Base-by-base conservation (phyloP, 306 rosid genomes). In the Cyamopsis tetragonoloba region DNA sequence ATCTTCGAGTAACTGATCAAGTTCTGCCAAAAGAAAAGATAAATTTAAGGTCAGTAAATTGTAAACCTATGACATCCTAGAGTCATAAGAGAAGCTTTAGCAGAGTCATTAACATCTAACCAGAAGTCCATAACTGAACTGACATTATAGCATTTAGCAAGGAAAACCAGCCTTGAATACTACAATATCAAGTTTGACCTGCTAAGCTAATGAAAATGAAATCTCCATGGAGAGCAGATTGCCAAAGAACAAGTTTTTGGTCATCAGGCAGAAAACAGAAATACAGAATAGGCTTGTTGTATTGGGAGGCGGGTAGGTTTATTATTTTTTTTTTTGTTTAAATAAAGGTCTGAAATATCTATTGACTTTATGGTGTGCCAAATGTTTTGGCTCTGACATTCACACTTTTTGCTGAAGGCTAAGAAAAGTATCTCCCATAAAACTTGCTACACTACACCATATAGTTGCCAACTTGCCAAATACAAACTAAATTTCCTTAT, bases 1-100 rank as follows among this genome's bases (percentile, higher is more conserved):
- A 73, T 85, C 96, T 63, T 89, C 96, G 5, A 89, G 81, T 67
- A 89, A 66, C 76, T 83, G 85, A 80, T 87, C 96, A 28, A 89
- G 95, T 75, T 87, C 96, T 89, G 91, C 47, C 68, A 59, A 71
- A 72, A 73, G 9, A 47, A 47, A 58, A 69, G 28, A 73, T 15
- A 62, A 48, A 57, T 28, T 58, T 68, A 63, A 62, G 13, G 64
- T 47, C 59, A 80, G 71, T 65, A 43, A 60, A 47, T 24, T 49
- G 67, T 41, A 63, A 43, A 17, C 46, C 58, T 60, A 63, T 20
- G 15, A 60, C 7, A 60, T 50, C 32, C 32, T 62, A 19, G 22
- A 47, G 22, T 17, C 72, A 62, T 55, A 59, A 70, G 37, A 54
- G 39, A 30, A 46, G 56, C 38, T 47, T 44, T 65, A 67, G 42